A percentile compares a stretch with the other conserved stretches of the same genome.
Conservation (phyloP, 345 rosid species). For the Hibiscus mutabilis region DNA sequence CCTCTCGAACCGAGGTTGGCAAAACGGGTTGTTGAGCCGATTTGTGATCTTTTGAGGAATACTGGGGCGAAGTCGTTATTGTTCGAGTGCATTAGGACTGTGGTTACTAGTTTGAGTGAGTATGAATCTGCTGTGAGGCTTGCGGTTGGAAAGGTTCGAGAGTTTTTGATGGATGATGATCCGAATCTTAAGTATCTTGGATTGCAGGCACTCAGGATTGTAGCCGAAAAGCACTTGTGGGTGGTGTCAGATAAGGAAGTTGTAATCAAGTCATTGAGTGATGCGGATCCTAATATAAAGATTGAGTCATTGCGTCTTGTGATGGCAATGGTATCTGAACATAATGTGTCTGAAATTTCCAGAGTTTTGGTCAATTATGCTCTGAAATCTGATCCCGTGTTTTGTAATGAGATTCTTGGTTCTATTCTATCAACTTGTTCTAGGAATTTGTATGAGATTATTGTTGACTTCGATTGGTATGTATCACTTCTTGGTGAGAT, state of each 20-base stretch:
- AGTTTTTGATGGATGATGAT: slow-evolving; percentile 80
- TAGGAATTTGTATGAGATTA: slow-evolving; percentile 59
- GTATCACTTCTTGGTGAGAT: slow-evolving; percentile 83
- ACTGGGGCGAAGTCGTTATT: slow-evolving; percentile 75
- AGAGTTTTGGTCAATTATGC: slow-evolving; percentile 75
- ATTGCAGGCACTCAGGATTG: slow-evolving; percentile 60
- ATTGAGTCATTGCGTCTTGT: slow-evolving; percentile 69
- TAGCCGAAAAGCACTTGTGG: slow-evolving; percentile 68
- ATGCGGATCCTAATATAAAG: slow-evolving; percentile 75
- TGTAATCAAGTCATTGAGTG: slow-evolving; percentile 79
- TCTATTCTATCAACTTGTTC: slow-evolving; percentile 69
- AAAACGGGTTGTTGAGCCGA: slow-evolving; percentile 68
- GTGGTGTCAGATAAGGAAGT: slow-evolving; percentile 81
- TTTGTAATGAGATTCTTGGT: slow-evolving; percentile 80
- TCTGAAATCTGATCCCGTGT: slow-evolving; percentile 75
- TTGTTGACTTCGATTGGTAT: slow-evolving; percentile 91
- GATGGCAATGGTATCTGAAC: slow-evolving; percentile 85
- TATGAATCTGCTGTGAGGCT: slow-evolving; percentile 83
- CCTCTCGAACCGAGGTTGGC: slow-evolving; percentile 80
- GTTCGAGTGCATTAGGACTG: slow-evolving; percentile 84
- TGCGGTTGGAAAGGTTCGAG: slow-evolving; percentile 53
- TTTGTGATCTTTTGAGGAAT: slow-evolving; percentile 82
- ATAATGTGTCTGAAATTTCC: slow-evolving; percentile 67
- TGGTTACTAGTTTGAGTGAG: slow-evolving; percentile 70
- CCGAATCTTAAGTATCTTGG: slow-evolving; percentile 93